These are phyloP conservation scores for Sonneratia caseolaris DNA, from an alignment of 345 rosid genomes.

Conservation along the genomic window DNA sequence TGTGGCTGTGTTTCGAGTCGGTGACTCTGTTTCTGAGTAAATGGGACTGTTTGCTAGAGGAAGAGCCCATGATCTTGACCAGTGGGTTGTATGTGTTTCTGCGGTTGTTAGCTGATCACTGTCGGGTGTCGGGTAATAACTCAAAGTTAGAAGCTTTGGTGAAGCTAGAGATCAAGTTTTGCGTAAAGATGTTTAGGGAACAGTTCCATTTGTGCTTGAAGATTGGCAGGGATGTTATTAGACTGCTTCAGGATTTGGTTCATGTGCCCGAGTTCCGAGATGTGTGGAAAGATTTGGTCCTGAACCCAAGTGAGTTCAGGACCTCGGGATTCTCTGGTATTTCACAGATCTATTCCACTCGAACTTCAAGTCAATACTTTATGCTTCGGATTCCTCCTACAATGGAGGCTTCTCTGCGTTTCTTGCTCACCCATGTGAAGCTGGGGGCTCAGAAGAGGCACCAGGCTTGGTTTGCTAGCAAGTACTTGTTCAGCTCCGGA, in stretches of 20 bases:
- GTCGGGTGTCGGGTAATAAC: constrained; percentile 21
- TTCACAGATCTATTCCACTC: constrained; percentile 33
- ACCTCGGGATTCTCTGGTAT: constrained; percentile 34
- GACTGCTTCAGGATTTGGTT: constrained; percentile 66
- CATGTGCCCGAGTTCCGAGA: constrained; percentile 56
- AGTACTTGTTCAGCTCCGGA: constrained; percentile 42
- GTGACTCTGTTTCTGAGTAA: constrained; percentile 36
- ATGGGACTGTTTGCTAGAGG: constrained; percentile 51
- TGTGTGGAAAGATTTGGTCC: constrained; percentile 53
- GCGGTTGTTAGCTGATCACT: constrained; percentile 65
- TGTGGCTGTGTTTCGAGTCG: constrained; percentile 69
- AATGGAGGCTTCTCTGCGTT: constrained; percentile 65
- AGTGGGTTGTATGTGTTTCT: constrained; percentile 58
- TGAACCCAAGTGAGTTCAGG: constrained; percentile 31
- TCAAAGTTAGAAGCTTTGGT: constrained; percentile 35
- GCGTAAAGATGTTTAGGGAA: constrained; percentile 68
- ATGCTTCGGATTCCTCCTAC: constrained; percentile 53
- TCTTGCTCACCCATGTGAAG: constrained; percentile 64
- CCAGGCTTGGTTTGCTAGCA: constrained; percentile 67
- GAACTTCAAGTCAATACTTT: constrained; percentile 61
- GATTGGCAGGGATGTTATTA: constrained; percentile 65
- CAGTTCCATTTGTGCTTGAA: constrained; percentile 46
- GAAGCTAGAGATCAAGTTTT: constrained; percentile 51
- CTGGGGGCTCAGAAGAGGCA: constrained; percentile 65
- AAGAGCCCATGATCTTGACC: constrained; percentile 42